Percentiles rank a stretch among this genome's conserved stretches.
Conservation (phyloP, 805 yeast genomes). For the Wickerhamiella alocasiicola region DNA sequence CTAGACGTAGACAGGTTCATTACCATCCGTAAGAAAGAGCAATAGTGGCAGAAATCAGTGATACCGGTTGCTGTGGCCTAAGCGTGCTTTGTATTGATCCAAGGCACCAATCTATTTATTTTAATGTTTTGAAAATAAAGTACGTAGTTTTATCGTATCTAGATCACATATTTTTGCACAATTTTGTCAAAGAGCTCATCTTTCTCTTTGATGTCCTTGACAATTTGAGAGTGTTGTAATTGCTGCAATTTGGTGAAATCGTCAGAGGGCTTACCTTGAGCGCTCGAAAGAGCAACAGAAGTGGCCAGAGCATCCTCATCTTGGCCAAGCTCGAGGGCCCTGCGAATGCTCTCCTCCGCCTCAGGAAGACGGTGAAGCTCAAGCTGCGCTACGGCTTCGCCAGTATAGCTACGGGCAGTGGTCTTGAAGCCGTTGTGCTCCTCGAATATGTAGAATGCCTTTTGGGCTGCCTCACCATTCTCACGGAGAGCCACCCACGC, state of each 20-base stretch:
- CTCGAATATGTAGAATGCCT: conserved; percentile 41
- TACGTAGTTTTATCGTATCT: too few species aligned
- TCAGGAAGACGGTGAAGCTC: conserved; percentile 74
- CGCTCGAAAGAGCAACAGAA: conserved; percentile 48
- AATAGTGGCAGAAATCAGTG: neutral
- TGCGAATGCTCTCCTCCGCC: conserved; percentile 44
- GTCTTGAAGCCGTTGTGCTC: conserved; percentile 37
- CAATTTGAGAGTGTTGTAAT: conserved; percentile 10
- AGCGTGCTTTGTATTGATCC: too few species aligned
- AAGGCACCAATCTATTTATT: too few species aligned
- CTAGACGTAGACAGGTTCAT: neutral
- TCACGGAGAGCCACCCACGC: conserved; percentile 48
- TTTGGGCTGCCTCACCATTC: conserved; percentile 29
- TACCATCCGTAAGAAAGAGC: neutral
- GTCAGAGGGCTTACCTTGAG: conserved; percentile 35
- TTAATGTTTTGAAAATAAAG: too few species aligned
- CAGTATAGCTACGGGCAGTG: conserved; percentile 44
- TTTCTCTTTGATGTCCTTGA: conserved; percentile 45
- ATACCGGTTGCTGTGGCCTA: too few species aligned
- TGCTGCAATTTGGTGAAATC: conserved; percentile 26
- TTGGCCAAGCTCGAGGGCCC: conserved; percentile 33
- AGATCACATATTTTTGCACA: conserved; percentile 28
- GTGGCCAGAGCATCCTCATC: conserved; percentile 40
- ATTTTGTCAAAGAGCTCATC: conserved; percentile 54
- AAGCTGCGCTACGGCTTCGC: conserved; percentile 62